Base-by-base conservation (phyloP, 2,329 filamentous ascomycete genomes). In the Ophiosphaerella korrae region DNA sequence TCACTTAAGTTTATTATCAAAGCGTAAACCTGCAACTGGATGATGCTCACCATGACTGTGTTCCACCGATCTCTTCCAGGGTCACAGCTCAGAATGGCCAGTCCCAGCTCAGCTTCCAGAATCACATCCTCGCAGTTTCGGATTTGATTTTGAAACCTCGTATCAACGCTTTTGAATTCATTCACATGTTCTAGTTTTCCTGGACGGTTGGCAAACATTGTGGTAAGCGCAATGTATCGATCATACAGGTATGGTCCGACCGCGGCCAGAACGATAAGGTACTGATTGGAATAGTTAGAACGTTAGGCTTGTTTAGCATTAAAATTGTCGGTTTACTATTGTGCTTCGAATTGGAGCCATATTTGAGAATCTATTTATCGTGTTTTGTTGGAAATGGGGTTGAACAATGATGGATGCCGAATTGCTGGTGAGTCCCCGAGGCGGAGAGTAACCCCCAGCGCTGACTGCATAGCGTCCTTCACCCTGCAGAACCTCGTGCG, bases 41-140 rank as follows among this genome's bases (percentile, higher is more conserved):
- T 21, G 2, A 31, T 3, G 50, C 68, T 50, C 47, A 77, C 76
- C 75, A 78, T 77, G 9, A 78, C 76, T 0, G 75, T 77, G 44
- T 79, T 78, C 76, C 76, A 78, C 5, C 61, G 56, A 56, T 78
- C 76, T 21, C 77, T 53, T 12, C 72, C 74, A 0, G 71, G 64
- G 50, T 78, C 75, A 56, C 77, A 79, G 50, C 74, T 75, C 44
- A 78, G 48, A 5, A 79, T 61, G 7, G 74, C 75, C n/a, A 73
- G 61, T 2, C 72, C 72, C 23, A 63, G 55, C 1, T 62, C 53
- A 29, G 74, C 68, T 33, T 73, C 68, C n/a, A 78, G 26, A 5
- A 75, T 49, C 26, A 74, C 64, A 68, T 79, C 76, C 48, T 79
- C 76, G 52, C 77, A 79, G 50, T 78, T 78, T 5, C 72, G 63